These are phyloP conservation scores for Misopates orontium DNA, from an alignment of 257 asterid species.

Conservation along the genomic window DNA sequence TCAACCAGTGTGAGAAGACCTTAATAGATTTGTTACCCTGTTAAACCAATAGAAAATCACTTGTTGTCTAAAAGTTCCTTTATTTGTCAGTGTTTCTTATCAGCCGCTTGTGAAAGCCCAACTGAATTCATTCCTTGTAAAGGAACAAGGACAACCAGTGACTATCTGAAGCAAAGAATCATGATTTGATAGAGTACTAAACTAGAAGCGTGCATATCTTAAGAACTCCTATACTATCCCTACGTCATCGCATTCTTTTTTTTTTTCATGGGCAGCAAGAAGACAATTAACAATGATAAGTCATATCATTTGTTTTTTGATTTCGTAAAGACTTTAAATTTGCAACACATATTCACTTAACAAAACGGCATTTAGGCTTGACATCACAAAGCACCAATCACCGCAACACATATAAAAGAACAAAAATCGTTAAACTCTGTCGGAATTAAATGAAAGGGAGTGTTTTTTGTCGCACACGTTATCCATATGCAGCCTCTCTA, in stretches of 20 bases:
- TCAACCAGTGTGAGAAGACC: background rate
- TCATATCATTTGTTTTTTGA: background rate
- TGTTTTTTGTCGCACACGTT: too few relatives aligned
- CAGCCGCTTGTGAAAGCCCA: background rate
- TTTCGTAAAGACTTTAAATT: background rate
- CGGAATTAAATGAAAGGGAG: background rate
- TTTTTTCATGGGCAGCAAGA: background rate
- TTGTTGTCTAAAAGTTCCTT: background rate
- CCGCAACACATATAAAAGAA: background rate
- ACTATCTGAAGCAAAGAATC: background rate
- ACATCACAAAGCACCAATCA: background rate
- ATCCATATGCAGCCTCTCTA: background rate
- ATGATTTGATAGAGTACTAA: background rate
- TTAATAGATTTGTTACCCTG: background rate
- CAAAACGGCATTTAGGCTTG: background rate
- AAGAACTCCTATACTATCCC: background rate
- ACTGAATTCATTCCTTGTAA: background rate
- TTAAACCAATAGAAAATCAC: background rate
- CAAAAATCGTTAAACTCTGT: background rate
- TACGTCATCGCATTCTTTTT: background rate
- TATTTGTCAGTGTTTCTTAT: background rate
- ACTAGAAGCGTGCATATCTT: background rate
- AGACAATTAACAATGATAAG: background rate
- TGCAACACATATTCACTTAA: slow-evolving; percentile 3
- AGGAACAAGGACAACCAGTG: background rate